Evolutionary conservation across 1,284 basidiomycete genomes (phyloP), one percentile per base, ranked within the genome.

Genomic region (Melampsora larici-populina): DNA sequence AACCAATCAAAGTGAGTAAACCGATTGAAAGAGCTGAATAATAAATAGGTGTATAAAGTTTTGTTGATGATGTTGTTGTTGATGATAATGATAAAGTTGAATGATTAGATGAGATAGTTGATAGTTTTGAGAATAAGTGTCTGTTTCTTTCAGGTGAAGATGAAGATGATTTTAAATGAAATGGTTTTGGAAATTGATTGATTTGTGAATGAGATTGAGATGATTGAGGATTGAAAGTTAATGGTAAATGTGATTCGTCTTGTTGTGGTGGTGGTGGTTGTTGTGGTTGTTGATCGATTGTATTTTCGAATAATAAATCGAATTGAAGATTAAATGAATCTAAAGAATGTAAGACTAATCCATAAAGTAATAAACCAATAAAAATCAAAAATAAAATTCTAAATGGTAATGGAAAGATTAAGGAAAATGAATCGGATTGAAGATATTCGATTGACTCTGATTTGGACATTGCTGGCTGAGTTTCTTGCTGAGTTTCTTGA

Each of bases 321-420:
- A 15, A 58, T 58, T 58, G 55, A 58, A 58, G 6, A 24, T n/a
- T 24, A 43, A 43, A 43, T 2, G 3, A 29, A 58, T n/a, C 55
- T 58, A 58, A 58, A 8, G n/a, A 58, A 58, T 58, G 55, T 29
- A 58, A 58, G 18, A 24, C 26, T 24, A 29, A 24, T 8, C 9
- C 55, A 8, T 29, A 58, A 58, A n/a, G n/a, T 58, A 58, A 29
- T n/a, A 58, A 29, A n/a, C 55, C 55, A 15, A 58, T 15, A 7
- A 29, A 58, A 1, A 13, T 24, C n/a, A 58, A 58, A 18, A 58
- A 58, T 58, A 58, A 29, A 18, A 58, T 58, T 24, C 55, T n/a
- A 24, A 58, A 58, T 58, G 55, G 55, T 58, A 58, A 58, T 58
- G 55, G 55, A 29, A 58, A 58, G 55, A 58, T n/a, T n/a, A 58